A percentile compares a stretch with the other conserved stretches of the same genome.
Conservation (phyloP, 1,284 basidiomycete genomes). For the Mycena sp. region DNA sequence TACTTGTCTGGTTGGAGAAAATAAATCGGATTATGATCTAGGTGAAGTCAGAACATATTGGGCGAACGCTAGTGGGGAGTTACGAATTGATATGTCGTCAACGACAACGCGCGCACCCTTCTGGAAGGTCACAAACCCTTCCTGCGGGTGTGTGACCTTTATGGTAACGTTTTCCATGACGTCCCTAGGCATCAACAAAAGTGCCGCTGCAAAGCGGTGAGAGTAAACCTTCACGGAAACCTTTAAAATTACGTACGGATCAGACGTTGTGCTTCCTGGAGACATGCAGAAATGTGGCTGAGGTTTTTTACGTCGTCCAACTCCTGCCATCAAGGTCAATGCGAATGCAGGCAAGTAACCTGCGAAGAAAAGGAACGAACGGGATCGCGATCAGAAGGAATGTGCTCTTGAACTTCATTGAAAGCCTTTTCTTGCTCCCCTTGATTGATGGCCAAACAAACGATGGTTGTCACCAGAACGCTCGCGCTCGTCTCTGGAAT, state of each 20-base stretch:
- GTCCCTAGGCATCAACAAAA: slow-evolving; percentile 4
- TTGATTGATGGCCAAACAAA: neutral
- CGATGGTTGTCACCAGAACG: neutral
- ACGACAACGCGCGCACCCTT: neutral
- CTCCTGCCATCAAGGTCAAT: neutral
- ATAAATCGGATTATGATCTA: neutral
- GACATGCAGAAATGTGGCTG: neutral
- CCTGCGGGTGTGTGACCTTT: neutral
- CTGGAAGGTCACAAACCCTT: neutral
- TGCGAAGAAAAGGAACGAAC: neutral
- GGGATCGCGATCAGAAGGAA: neutral
- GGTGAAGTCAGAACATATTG: neutral
- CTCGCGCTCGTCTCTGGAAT: neutral
- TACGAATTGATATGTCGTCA: slow-evolving; percentile 3
- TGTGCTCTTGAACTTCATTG: neutral
- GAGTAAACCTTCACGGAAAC: too few relatives aligned
- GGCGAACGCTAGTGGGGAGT: neutral
- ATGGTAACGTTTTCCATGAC: slow-evolving; percentile 2
- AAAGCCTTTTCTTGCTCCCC: neutral
- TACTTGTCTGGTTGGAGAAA: neutral
- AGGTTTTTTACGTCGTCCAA: neutral
- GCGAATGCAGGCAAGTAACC: too few relatives aligned
- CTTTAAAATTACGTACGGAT: neutral
- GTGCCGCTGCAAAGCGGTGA: neutral
- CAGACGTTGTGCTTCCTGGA: neutral